These are phyloP conservation scores for Epichloe sibirici DNA, from an alignment of 2,329 filamentous ascomycete species.

Conservation along the genomic window DNA sequence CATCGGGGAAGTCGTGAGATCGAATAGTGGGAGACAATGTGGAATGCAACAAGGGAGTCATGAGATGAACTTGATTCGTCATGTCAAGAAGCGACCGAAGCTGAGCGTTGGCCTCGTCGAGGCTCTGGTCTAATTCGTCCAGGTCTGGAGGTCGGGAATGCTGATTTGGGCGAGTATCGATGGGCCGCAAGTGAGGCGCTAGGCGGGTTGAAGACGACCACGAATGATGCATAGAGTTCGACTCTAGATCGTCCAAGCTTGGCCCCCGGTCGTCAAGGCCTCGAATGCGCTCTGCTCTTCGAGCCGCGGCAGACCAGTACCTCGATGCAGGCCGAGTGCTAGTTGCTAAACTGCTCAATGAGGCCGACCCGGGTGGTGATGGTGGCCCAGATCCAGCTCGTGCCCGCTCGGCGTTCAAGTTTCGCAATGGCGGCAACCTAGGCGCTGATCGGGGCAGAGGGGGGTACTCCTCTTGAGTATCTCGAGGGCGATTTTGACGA, in stretches of 20 bases:
- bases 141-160: constrained; percentile 15
- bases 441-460: constrained; percentile 16
- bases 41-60: constrained; percentile 18
- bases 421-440: constrained; percentile 21
- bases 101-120: constrained; percentile 32
- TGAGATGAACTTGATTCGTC: constrained; percentile 19
- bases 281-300: constrained; percentile 25
- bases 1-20: constrained; percentile 29
- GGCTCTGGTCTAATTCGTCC: constrained; percentile 26
- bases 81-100: constrained; percentile 31
- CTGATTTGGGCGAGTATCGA: constrained; percentile 8
- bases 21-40: constrained; percentile 23
- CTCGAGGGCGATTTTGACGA: constrained; percentile 18
- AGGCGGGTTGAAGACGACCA: constrained; percentile 15
- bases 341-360: neutral
- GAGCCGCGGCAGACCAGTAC: constrained; percentile 17
- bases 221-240: constrained; percentile 14
- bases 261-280: constrained; percentile 19
- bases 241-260: constrained; percentile 16
- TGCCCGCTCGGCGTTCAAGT: constrained; percentile 17
- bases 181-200: constrained; percentile 13
- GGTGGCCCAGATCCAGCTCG: constrained; percentile 11
- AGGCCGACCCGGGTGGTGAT: neutral
- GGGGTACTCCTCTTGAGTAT: constrained; percentile 20
- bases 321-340: constrained; percentile 6